Percentiles rank a stretch among this genome's conserved stretches.
Conservation (phyloP, 176 grass and related monocot species). For the Raddia guianensis region DNA sequence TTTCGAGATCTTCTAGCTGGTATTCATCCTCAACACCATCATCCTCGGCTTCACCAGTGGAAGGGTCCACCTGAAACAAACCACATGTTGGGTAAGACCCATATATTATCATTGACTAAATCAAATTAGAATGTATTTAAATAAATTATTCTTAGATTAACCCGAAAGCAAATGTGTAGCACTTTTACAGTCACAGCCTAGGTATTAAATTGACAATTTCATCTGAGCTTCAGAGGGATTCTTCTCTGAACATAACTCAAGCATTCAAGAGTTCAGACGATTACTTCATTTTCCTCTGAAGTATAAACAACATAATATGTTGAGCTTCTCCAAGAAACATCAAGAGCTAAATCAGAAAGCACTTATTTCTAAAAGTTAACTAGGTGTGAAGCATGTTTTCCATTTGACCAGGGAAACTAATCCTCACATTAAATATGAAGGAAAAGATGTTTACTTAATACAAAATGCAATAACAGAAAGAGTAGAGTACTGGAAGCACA, state of each 20-base stretch:
- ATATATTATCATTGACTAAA: neutral
- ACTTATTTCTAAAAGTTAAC: neutral
- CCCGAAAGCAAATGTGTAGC: neutral
- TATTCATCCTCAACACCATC: slow-evolving; percentile 99
- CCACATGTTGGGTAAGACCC: slow-evolving; percentile 23
- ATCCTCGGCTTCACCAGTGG: slow-evolving; percentile 85
- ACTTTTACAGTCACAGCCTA: neutral
- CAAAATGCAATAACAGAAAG: neutral
- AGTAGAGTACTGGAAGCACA: slow-evolving; percentile 1
- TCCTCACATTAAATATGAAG: slow-evolving; percentile 27
- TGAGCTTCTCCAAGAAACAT: neutral
- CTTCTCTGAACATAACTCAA: neutral
- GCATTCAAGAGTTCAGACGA: neutral
- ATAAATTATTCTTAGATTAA: neutral
- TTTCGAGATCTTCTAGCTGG: slow-evolving; percentile 94
- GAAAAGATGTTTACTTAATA: slow-evolving; percentile 4
- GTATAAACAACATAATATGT: too few relatives aligned
- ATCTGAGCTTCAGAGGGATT: neutral
- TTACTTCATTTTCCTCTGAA: neutral
- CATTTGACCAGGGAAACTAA: neutral
- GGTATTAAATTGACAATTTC: neutral
- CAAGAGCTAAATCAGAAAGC: neutral
- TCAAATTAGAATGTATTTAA: neutral
- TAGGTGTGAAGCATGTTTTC: neutral
- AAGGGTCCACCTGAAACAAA: slow-evolving; percentile 73